A percentile compares a stretch with the other conserved stretches of the same genome.
Evolutionary conservation across 352 stramenopile species (phyloP).

Genomic region (Phytophthora niederhauseri): DNA sequence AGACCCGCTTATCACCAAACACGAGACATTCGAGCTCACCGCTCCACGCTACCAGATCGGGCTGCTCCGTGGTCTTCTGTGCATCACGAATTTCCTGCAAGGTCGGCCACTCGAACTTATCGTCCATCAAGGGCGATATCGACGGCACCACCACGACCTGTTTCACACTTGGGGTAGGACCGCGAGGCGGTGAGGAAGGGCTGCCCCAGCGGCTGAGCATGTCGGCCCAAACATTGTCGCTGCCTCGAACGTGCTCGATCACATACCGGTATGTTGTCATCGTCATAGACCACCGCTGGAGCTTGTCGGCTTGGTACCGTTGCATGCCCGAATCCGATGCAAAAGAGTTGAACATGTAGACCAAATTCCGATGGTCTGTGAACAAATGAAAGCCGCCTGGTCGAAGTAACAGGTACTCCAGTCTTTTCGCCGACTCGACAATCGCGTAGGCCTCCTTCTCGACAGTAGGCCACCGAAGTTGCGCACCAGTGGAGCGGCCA

Average conservation of each 20-base stretch:
- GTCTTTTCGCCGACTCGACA: conserved; percentile 8
- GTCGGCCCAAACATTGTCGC: conserved; percentile 17
- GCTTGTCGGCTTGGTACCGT: conserved; percentile 20
- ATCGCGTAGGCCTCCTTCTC: conserved; percentile 29
- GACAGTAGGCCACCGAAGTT: conserved; percentile 24
- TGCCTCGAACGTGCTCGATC: conserved; percentile 23
- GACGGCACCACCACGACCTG: not conserved
- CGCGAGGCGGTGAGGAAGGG: not conserved
- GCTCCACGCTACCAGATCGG: conserved; percentile 3
- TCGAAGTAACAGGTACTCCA: conserved; percentile 24
- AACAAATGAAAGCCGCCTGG: conserved; percentile 26
- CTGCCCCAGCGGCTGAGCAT: conserved; percentile 14
- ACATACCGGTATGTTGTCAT: conserved; percentile 27
- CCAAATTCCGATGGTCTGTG: conserved; percentile 31
- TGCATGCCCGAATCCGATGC: conserved; percentile 13
- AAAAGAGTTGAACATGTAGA: conserved; percentile 30
- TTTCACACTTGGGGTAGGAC: not conserved
- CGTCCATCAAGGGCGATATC: not conserved
- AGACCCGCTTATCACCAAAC: not conserved
- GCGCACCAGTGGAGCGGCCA: conserved; percentile 5
- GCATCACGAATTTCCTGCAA: not conserved
- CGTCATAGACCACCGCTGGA: conserved; percentile 24
- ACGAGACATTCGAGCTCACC: not conserved
- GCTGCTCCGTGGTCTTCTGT: not conserved
- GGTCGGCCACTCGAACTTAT: conserved; percentile 7